phyloP scores from a whole-genome alignment of 495 filamentous ascomycete species.

The Annulohypoxylon nitens region DNA sequence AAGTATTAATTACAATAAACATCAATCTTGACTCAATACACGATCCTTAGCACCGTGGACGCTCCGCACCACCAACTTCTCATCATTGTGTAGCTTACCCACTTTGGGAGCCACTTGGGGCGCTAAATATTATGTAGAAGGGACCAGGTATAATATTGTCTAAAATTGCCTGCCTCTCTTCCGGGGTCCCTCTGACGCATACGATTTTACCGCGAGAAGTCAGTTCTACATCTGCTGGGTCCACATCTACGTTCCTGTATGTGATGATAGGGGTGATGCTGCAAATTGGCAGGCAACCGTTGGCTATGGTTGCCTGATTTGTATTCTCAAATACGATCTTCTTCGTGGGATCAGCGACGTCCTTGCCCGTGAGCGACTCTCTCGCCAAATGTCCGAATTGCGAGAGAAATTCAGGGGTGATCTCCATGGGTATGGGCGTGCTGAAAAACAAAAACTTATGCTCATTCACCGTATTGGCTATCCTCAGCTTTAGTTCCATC shows the following conservation, averaged over 20 bases:
- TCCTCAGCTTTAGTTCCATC: background rate
- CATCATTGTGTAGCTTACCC: too few species aligned
- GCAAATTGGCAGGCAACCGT: background rate
- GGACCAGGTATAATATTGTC: too few species aligned
- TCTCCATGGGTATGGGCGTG: background rate
- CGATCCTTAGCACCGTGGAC: too few species aligned
- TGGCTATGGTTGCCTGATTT: too few species aligned
- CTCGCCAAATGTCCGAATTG: background rate
- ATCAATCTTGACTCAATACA: too few species aligned
- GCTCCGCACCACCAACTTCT: too few species aligned
- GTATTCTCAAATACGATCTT: too few species aligned
- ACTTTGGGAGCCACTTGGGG: too few species aligned
- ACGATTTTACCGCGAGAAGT: background rate
- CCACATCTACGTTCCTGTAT: background rate
- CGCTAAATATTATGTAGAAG: too few species aligned
- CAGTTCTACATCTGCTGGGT: background rate
- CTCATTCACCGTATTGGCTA: background rate
- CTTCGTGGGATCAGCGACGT: too few species aligned
- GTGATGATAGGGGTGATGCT: background rate
- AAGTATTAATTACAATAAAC: too few species aligned
- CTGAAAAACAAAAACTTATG: background rate
- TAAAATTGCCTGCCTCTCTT: background rate
- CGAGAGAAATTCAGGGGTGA: background rate
- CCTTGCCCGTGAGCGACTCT: too few species aligned
- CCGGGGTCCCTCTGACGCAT: background rate